Base-by-base conservation (phyloP, 768 basidiomycete species). In the Suillus cothurnatus region DNA sequence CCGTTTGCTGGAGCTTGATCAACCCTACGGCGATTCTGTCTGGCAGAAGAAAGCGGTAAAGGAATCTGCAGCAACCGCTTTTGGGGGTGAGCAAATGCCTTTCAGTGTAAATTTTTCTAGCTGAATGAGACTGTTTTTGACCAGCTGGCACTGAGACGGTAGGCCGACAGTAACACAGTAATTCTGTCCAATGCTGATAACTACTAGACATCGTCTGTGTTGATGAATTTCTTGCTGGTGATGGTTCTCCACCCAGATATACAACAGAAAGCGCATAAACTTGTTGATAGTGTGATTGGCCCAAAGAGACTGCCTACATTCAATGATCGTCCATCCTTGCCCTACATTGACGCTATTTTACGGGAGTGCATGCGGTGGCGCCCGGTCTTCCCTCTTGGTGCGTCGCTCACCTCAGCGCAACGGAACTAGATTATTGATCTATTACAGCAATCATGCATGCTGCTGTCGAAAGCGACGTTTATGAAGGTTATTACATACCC, bases 401-500 rank as follows among this genome's bases (percentile, higher is more conserved):
- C 63, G 70, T 69, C 39, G 9, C 21, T n/a, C 12, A n/a, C 53
- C 11, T 53, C 19, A 15, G 8, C 32, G n/a, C 21, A n/a, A 26
- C 31, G 17, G 9, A n/a, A 61, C n/a, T 7, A 4, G 11, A 53
- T 19, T 4, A 26, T n/a, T 61, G 32, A 55, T 55, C 12, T 3
- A 55, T 32, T 14, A 55, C 12, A 55, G 53, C 61, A 62, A 64
- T 69, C 38, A 70, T 74, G 4, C 77, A 78, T 60, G 60, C 65
- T 11, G n/a, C 65, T 4, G 79, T 78, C 0, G 66, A 71, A 39
- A 78, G 79, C 57, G 81, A 83, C 50, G 62, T 75, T 23, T 83
- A 82, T 64, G 70, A 76, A 32, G 79, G 80, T 15, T 84, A 82
- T 64, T 72, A 83, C 8, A 88, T 88, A 45, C 86, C 86, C 3